A percentile compares a stretch with the other conserved stretches of the same genome.
Conservation (phyloP, 1,139 yeast genomes). For the Sugiyamaella japonica region DNA sequence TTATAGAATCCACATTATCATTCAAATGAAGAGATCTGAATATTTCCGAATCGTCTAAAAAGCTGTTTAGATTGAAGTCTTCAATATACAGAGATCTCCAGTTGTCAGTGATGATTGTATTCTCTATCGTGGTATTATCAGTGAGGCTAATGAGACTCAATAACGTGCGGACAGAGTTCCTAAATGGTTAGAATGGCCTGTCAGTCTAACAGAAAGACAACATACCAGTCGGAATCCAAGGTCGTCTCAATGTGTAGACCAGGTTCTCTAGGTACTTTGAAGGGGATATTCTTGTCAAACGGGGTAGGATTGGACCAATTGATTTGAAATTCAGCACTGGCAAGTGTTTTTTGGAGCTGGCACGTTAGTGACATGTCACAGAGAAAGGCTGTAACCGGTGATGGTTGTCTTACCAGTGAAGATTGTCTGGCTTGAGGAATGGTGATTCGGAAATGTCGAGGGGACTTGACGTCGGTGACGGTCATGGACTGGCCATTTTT, state of each 20-base stretch:
- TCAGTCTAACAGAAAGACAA: not conserved
- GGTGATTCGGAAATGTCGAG: constrained; percentile 32
- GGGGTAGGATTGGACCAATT: constrained; percentile 29
- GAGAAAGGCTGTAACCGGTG: not conserved
- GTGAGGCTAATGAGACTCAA: not conserved
- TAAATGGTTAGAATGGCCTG: not conserved
- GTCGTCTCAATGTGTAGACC: constrained; percentile 35
- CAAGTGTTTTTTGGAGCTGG: constrained; percentile 10
- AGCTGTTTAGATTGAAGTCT: constrained; percentile 1
- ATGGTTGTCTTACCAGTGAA: constrained; percentile 5
- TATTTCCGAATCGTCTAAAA: not conserved
- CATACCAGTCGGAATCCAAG: constrained; percentile 22
- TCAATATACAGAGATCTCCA: constrained; percentile 30
- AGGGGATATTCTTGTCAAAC: constrained; percentile 31
- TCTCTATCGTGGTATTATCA: not conserved
- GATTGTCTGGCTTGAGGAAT: constrained; percentile 26
- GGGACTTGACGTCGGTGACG: constrained; percentile 23
- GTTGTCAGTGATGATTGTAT: constrained; percentile 29
- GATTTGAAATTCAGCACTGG: constrained; percentile 26
- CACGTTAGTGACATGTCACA: not conserved
- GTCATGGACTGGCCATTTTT: constrained; percentile 14
- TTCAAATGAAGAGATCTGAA: constrained; percentile 19
- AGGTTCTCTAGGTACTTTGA: constrained; percentile 33
- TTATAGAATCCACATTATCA: constrained; percentile 29
- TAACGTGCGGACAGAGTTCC: not conserved